These are phyloP conservation scores for Populus davidiana DNA, from an alignment of 345 rosid genomes.

Conservation along the genomic window DNA sequence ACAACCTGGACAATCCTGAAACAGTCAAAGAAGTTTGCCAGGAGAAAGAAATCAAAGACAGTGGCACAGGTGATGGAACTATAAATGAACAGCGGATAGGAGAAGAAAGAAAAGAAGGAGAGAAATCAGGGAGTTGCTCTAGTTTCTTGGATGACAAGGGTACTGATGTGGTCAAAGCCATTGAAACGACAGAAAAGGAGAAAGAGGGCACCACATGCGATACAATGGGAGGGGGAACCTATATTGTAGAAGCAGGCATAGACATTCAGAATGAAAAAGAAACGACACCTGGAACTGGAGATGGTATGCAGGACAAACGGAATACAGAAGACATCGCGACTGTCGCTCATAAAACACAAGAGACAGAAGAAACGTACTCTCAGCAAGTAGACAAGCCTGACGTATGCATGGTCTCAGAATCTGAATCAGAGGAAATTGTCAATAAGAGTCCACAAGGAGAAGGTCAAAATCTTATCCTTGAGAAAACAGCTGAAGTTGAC, in stretches of 20 bases:
- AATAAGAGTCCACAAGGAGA: slow-evolving; percentile 8
- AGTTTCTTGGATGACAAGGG: slow-evolving; percentile 2
- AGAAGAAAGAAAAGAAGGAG: slow-evolving; percentile 20
- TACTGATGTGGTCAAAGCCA: slow-evolving; percentile 3
- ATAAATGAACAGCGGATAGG: slow-evolving; percentile 1
- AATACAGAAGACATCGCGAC: slow-evolving; percentile 5
- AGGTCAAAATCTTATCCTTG: not conserved
- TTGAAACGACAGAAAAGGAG: slow-evolving; percentile 13
- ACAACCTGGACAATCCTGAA: slow-evolving; percentile 22
- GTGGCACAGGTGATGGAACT: not conserved
- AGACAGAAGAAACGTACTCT: slow-evolving; percentile 8
- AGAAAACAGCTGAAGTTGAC: slow-evolving; percentile 6
- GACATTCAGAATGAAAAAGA: slow-evolving; percentile 15
- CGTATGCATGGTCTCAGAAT: not conserved
- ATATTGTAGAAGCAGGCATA: slow-evolving; percentile 13
- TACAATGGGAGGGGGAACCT: slow-evolving; percentile 6
- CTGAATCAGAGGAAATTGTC: not conserved
- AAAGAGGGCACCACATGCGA: not conserved
- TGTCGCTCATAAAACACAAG: slow-evolving; percentile 1
- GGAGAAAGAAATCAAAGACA: slow-evolving; percentile 1
- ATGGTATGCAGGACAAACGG: not conserved
- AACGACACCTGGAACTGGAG: slow-evolving; percentile 4
- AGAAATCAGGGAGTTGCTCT: slow-evolving; percentile 11
- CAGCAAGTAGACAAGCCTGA: slow-evolving; percentile 14
- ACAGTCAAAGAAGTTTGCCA: not conserved